Conservation (phyloP, 495 filamentous ascomycete genomes). For the Penicillium ucsense region DNA sequence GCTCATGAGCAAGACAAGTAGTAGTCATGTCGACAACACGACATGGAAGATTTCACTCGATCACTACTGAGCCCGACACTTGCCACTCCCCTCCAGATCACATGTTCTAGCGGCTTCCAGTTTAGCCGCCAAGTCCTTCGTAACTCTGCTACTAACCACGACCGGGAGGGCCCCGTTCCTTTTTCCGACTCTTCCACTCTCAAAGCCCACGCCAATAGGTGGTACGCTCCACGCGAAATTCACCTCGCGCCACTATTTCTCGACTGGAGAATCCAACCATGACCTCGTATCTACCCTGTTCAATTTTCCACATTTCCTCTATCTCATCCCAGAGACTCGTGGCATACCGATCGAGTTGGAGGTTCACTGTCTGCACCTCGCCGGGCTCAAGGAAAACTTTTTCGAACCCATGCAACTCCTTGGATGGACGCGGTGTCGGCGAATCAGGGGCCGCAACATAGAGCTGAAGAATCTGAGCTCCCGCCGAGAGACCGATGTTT, state of each 20-base stretch:
- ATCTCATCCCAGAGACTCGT: slow-evolving; percentile 67
- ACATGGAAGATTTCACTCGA: too few species aligned
- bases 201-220: slow-evolving; percentile 21
- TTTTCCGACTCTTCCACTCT: too few species aligned
- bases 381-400: slow-evolving; percentile 57
- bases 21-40: too few species aligned
- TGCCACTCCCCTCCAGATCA: too few species aligned
- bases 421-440: slow-evolving; percentile 24
- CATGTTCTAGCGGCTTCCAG: too few species aligned
- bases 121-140: too few species aligned
- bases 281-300: slow-evolving; percentile 59
- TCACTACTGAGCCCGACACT: too few species aligned
- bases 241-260: slow-evolving; percentile 24
- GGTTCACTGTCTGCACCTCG: slow-evolving; percentile 49
- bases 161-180: too few species aligned
- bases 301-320: slow-evolving; percentile 55
- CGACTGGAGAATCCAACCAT: slow-evolving; percentile 43
- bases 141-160: too few species aligned
- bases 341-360: slow-evolving; percentile 53
- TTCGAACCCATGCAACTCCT: slow-evolving; percentile 50
- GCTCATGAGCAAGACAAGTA: too few species aligned
- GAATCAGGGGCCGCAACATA: slow-evolving; percentile 49
- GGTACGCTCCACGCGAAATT: slow-evolving; percentile 33
- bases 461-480: slow-evolving; percentile 63
- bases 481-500: slow-evolving; percentile 43